Conservation (phyloP, 768 basidiomycete species). For the Sporobolomyces pararoseus region DNA sequence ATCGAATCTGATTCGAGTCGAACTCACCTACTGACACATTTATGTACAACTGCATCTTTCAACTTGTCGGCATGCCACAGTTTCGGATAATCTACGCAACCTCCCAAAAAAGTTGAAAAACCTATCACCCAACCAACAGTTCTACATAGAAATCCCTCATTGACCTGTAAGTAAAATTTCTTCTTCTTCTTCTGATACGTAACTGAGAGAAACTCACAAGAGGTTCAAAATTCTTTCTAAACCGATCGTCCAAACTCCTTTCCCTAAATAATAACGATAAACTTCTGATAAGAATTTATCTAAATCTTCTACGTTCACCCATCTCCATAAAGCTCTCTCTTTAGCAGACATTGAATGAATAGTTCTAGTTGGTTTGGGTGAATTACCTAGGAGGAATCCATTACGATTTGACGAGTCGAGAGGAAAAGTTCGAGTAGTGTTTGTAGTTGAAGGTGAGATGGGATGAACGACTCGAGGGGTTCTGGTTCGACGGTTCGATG, state of each 20-base stretch:
- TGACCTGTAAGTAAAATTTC: not conserved
- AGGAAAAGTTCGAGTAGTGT: too few relatives aligned
- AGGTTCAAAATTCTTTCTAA: constrained; percentile 87
- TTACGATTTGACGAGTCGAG: too few relatives aligned
- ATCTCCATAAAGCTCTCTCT: constrained; percentile 93
- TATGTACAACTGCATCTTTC: constrained; percentile 73
- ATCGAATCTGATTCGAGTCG: too few relatives aligned
- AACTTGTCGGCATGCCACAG: constrained; percentile 68
- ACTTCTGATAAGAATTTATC: constrained; percentile 80
- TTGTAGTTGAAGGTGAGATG: too few relatives aligned
- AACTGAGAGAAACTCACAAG: constrained; percentile 60
- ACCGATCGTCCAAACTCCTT: constrained; percentile 93
- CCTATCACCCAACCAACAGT: constrained; percentile 96
- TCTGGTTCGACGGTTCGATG: too few relatives aligned
- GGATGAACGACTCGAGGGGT: too few relatives aligned
- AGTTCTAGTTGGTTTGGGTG: too few relatives aligned
- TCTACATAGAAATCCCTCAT: constrained; percentile 52
- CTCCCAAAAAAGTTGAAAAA: constrained; percentile 94
- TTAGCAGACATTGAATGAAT: constrained; percentile 45
- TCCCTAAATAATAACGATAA: constrained; percentile 92
- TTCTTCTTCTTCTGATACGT: too few relatives aligned
- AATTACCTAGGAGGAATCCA: too few relatives aligned
- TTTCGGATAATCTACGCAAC: constrained; percentile 87
- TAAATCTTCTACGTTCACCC: constrained; percentile 97
- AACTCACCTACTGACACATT: constrained; percentile 75